These are phyloP conservation scores for Fusarium scirpi DNA, from an alignment of 2,329 filamentous ascomycete species.

Conservation along the genomic window DNA sequence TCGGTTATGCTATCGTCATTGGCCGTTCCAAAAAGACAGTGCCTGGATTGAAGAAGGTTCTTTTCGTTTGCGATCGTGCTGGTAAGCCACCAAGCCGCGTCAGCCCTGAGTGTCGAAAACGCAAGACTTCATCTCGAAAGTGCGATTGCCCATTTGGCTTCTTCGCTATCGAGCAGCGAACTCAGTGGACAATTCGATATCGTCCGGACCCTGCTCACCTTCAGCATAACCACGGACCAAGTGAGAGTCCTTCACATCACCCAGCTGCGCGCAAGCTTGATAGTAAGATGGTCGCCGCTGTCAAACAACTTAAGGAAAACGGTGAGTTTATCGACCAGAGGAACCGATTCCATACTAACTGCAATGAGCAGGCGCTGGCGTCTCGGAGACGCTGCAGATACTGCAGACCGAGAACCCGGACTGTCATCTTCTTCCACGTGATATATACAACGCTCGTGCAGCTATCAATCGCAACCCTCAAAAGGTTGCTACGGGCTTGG, in stretches of 20 bases:
- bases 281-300: constrained; percentile 75
- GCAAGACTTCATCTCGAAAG: constrained; percentile 75
- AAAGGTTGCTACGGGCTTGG: constrained; percentile 69
- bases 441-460: constrained; percentile 76
- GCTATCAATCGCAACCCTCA: constrained; percentile 74
- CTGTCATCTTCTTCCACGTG: constrained; percentile 71
- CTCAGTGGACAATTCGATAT: constrained; percentile 75
- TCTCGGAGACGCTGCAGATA: constrained; percentile 74
- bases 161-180: constrained; percentile 75
- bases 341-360: constrained; percentile 47
- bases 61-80: constrained; percentile 75
- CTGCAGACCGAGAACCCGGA: constrained; percentile 73
- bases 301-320: constrained; percentile 74
- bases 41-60: constrained; percentile 73
- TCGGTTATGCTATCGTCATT: constrained; percentile 76
- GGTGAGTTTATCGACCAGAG: constrained; percentile 59
- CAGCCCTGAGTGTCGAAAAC: constrained; percentile 73
- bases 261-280: constrained; percentile 74
- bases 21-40: constrained; percentile 76
- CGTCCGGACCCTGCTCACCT: constrained; percentile 70
- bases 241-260: constrained; percentile 74
- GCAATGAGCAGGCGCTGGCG: constrained; percentile 67
- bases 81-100: constrained; percentile 72
- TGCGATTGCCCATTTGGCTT: constrained; percentile 78
- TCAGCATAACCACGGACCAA: constrained; percentile 73